Evolutionary conservation across 2,329 filamentous ascomycete genomes (phyloP).

Genomic region (Plenodomus lindquistii): DNA sequence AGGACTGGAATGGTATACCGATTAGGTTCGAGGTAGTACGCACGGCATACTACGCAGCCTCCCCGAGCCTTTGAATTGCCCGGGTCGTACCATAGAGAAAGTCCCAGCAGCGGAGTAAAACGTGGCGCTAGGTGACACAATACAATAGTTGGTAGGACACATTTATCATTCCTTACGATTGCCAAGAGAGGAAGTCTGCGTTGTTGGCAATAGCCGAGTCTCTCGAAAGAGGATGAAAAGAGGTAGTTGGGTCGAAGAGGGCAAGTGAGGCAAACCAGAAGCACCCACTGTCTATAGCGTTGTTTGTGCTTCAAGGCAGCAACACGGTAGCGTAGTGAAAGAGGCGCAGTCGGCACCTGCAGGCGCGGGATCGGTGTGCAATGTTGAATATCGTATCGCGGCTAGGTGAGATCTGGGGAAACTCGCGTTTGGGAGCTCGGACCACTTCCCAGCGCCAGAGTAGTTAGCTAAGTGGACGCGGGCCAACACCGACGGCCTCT

Average conservation of each 20-base stretch:
- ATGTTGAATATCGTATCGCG: conserved; percentile 4
- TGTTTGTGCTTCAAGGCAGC: background rate
- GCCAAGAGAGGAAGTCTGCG: background rate
- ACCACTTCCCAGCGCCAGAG: too few species aligned
- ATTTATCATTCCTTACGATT: background rate
- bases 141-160: background rate
- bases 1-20: conserved; percentile 31
- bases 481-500: conserved; percentile 24
- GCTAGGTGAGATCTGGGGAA: conserved; percentile 3
- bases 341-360: background rate
- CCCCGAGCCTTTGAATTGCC: conserved; percentile 13
- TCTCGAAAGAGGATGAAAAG: background rate
- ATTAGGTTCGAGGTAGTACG: conserved; percentile 24
- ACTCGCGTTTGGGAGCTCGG: background rate
- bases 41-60: conserved; percentile 18
- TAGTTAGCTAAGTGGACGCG: conserved; percentile 1
- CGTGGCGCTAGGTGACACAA: conserved; percentile 24
- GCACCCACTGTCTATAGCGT: background rate
- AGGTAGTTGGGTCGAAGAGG: too few species aligned
- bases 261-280: background rate
- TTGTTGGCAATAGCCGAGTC: background rate
- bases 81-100: conserved; percentile 10
- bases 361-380: background rate
- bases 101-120: conserved; percentile 29
- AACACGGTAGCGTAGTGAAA: background rate